Percentiles rank a stretch among this genome's conserved stretches.
Evolutionary conservation across 371 early-diverging fungal genomes (phyloP).

Genomic region (Entomophthora muscae): DNA sequence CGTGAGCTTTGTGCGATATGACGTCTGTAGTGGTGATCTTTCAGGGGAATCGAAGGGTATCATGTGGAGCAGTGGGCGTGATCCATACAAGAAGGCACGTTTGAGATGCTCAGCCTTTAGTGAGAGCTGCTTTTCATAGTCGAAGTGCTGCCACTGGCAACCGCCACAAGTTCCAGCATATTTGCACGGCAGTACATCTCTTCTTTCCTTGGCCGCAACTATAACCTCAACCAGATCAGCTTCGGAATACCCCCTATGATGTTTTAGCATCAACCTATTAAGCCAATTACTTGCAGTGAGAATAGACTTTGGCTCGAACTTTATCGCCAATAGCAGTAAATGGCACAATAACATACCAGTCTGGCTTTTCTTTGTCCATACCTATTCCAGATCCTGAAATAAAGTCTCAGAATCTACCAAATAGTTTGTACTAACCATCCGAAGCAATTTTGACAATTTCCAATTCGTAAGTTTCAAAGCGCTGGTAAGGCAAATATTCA

Average conservation of each 20-base stretch:
- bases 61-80: conserved; percentile 2
- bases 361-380: not conserved
- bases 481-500: conserved; percentile 1
- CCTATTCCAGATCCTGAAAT: not conserved
- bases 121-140: conserved; percentile 29
- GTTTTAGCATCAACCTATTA: not conserved
- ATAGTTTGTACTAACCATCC: not conserved
- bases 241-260: conserved; percentile 27
- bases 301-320: not conserved
- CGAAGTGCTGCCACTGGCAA: conserved; percentile 37
- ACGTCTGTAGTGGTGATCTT: conserved; percentile 24
- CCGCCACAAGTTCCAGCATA: conserved; percentile 36
- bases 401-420: not conserved
- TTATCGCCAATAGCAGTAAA: conserved; percentile 1
- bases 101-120: conserved; percentile 28
- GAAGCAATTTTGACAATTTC: conserved; percentile 2
- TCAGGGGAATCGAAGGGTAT: not conserved
- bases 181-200: conserved; percentile 28
- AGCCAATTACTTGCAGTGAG: not conserved
- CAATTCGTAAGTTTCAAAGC: not conserved
- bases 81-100: conserved; percentile 21
- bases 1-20: conserved; percentile 41
- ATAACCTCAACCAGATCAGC: conserved; percentile 30
- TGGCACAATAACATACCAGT: conserved; percentile 6
- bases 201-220: conserved; percentile 15